Conservation (phyloP, 768 basidiomycete species). For the Mycena vulgaris region DNA sequence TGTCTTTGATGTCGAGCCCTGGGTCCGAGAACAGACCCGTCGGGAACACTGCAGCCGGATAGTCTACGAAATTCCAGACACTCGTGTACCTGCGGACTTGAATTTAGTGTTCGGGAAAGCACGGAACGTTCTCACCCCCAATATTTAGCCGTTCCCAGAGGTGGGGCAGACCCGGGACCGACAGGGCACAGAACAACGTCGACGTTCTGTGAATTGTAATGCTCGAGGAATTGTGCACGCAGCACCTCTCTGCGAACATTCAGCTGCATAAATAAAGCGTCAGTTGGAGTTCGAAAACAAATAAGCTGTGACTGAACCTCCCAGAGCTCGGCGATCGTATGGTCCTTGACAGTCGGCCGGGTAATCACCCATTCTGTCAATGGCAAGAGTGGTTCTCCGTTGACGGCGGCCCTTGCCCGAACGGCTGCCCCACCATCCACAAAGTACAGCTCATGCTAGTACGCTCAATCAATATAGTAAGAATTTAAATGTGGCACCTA, state of each 20-base stretch:
- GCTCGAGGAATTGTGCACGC: slow-evolving; percentile 2
- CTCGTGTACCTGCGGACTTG: not conserved
- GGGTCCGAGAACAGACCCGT: slow-evolving; percentile 1
- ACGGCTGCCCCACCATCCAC: slow-evolving; percentile 21
- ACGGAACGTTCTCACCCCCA: slow-evolving; percentile 4
- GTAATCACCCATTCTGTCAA: slow-evolving; percentile 32
- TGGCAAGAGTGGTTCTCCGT: slow-evolving; percentile 18
- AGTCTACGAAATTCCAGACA: slow-evolving; percentile 14
- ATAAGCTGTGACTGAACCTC: not conserved
- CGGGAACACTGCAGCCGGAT: slow-evolving; percentile 6
- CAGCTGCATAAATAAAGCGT: not conserved
- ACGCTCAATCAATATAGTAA: not conserved
- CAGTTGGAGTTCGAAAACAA: not conserved
- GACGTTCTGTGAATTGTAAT: slow-evolving; percentile 22
- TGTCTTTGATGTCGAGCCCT: not conserved
- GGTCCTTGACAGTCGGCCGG: slow-evolving; percentile 9
- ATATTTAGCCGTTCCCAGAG: slow-evolving; percentile 17
- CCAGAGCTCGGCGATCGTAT: slow-evolving; percentile 18
- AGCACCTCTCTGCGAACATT: slow-evolving; percentile 2
- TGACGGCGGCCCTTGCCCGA: slow-evolving; percentile 18
- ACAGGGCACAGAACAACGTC: slow-evolving; percentile 22
- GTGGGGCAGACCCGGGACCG: slow-evolving; percentile 10
- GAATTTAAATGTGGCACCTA: slow-evolving; percentile 32
- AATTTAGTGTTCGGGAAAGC: not conserved
- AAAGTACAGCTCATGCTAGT: slow-evolving; percentile 29